A percentile compares a stretch with the other conserved stretches of the same genome.
phyloP scores from a whole-genome alignment of 139 green algal species.

The Coelastrella sp. region DNA sequence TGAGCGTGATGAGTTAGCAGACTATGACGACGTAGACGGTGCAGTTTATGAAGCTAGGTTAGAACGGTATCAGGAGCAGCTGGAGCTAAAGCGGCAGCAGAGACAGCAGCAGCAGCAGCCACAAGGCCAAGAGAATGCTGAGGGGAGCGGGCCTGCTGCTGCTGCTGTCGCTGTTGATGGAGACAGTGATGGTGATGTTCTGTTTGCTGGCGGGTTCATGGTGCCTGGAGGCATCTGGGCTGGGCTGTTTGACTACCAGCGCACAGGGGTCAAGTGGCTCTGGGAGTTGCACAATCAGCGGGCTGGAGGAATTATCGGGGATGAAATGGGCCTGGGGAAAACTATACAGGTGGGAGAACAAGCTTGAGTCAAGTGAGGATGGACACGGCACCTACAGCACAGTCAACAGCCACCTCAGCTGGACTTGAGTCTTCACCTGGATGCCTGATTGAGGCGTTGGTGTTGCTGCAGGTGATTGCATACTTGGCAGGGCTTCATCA shows the following conservation, averaged over 20 bases:
- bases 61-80: slow-evolving; percentile 36
- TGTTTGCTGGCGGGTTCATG: slow-evolving; percentile 79
- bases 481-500: slow-evolving; percentile 88
- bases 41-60: slow-evolving; percentile 56
- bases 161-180: background rate
- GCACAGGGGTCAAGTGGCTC: slow-evolving; percentile 95
- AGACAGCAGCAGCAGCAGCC: slow-evolving; percentile 28
- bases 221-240: slow-evolving; percentile 64
- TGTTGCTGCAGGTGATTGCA: slow-evolving; percentile 65
- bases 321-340: slow-evolving; percentile 96
- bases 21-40: slow-evolving; percentile 72
- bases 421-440: background rate
- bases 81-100: slow-evolving; percentile 36
- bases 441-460: background rate
- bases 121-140: background rate
- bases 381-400: background rate
- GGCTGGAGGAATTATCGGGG: slow-evolving; percentile 93
- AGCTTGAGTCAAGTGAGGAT: background rate
- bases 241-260: slow-evolving; percentile 94
- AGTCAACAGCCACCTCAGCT: background rate
- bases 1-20: slow-evolving; percentile 54
- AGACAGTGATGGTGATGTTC: slow-evolving; percentile 54
- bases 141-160: background rate
- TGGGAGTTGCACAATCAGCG: slow-evolving; percentile 98
- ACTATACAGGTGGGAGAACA: slow-evolving; percentile 73